Evolutionary conservation across 1,284 basidiomycete species (phyloP), one percentile per base, ranked within the genome.

Genomic region (Amylostereum areolatum): DNA sequence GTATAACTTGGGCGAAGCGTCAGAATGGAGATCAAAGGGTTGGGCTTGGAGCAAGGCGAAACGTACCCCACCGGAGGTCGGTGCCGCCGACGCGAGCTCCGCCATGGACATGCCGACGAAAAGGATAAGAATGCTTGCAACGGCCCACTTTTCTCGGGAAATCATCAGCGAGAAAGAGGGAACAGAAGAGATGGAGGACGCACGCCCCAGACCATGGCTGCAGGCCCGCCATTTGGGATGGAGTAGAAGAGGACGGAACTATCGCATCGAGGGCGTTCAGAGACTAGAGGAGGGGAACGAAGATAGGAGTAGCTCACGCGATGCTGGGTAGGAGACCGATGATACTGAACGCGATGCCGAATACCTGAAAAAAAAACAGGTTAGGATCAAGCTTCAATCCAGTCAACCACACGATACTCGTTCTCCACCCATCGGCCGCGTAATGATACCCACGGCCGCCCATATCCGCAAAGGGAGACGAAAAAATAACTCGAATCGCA

Each of bases 171-270:
- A 24, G 41, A 11, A 48, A n/a, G n/a, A n/a, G n/a, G 47, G 9
- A 43, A 24, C 39, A 10, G 36, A 5, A 18, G 18, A 43, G 37
- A 31, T 12, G 6, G 12, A 47, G 43, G 4, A 74, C 83, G 52
- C 59, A 44, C 24, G 12, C 33, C 32, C 10, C 73, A 48, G 83
- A 72, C 59, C 81, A 89, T 63, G 89, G 84, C 56, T 75, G 81
- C 75, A 0, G 85, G 81, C 2, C 88, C 89, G 3, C 90, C 90
- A 65, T 90, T 85, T 0, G 84, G 83, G 28, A 91, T 68, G 1
- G 86, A 77, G 65, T 87, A 89, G 52, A 83, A 68, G 4, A 90
- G 66, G 7, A 88, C 84, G 3, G 85, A 83, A 2, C 78, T 78
- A 54, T 11, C 2, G n/a, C 6, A 8, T 29, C 3, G 18, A 40